Evolutionary conservation across 2,329 filamentous ascomycete species (phyloP), one percentile per base, ranked within the genome.

Genomic region (Alternaria sp.): DNA sequence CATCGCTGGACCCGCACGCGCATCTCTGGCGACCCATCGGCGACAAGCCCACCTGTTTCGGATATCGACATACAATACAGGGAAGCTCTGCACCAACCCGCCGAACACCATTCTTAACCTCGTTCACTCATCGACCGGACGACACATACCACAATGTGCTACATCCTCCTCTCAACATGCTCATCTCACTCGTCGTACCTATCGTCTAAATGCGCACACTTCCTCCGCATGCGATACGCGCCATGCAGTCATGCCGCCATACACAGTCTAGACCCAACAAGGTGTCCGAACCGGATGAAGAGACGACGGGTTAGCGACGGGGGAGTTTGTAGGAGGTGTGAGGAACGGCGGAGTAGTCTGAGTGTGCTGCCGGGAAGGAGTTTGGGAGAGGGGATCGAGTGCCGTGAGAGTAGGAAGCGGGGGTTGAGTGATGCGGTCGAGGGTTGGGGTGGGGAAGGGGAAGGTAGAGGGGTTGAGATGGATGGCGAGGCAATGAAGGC

Each of bases 281-380:
- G 41, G 2, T 75, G 72, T 62, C 70, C 72, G n/a, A 63, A 62
- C 8, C 61, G 71, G 23, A 74, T 70, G 70, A 66, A 63, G 45
- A 46, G 65, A 33, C 54, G 49, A 1, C 53, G 56, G 2, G 34
- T 55, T 5, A 56, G 54, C 6, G 51, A 36, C 0, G 28, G 34
- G 2, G 52, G 24, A 10, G 8, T 49, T 5, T 72, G 68, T 24
- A 46, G 48, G 28, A 60, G 49, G 31, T 69, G 68, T 46, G 23
- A 34, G 31, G 42, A 8, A 14, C 40, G 67, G 26, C 57, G 51
- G 34, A 58, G 49, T 29, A 71, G 67, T 56, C 54, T 72, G 61
- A 70, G 68, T 46, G 29, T 57, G 4, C 11, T 48, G 34, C 67
- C 55, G n/a, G 10, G 33, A 11, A 34, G 17, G 28, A 29, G 24